Percentiles rank a stretch among this genome's conserved stretches.
phyloP scores from a whole-genome alignment of 176 grass and related monocot species.

The Zizania latifolia region DNA sequence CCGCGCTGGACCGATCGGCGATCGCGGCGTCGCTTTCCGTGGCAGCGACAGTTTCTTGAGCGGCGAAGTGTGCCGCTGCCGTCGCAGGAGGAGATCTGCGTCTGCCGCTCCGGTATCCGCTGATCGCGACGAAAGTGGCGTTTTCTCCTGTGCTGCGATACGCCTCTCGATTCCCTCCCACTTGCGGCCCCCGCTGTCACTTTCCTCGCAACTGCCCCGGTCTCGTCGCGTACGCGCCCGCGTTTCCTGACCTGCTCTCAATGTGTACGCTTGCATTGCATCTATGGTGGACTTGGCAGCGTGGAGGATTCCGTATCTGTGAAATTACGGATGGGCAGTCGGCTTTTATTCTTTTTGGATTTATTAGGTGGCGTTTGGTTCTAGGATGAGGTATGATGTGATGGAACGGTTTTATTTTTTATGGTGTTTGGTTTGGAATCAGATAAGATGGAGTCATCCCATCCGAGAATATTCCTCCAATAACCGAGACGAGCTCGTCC shows the following conservation, averaged over 20 bases:
- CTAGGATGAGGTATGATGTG: too few species aligned
- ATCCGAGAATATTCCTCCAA: too few species aligned
- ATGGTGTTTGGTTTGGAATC: too few species aligned
- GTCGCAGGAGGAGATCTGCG: not conserved
- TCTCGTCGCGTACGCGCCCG: too few species aligned
- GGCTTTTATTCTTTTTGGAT: too few species aligned
- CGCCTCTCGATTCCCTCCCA: not conserved
- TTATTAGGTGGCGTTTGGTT: too few species aligned
- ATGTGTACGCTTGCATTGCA: not conserved
- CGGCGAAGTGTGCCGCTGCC: not conserved
- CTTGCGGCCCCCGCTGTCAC: not conserved
- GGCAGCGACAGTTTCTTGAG: not conserved
- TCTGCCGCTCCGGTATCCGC: not conserved
- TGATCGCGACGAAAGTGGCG: not conserved
- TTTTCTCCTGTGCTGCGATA: conserved; percentile 1
- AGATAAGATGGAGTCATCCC: too few species aligned
- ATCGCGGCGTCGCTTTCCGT: not conserved
- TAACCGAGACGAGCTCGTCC: too few species aligned
- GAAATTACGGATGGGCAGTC: too few species aligned
- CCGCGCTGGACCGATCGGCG: too few species aligned
- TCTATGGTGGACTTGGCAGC: not conserved
- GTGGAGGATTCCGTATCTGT: not conserved
- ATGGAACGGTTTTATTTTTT: too few species aligned
- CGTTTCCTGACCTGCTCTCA: not conserved
- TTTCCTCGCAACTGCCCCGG: not conserved